Evolutionary conservation across 192 early-diverging fungal species (phyloP).

Genomic region (Podila clonocystis): DNA sequence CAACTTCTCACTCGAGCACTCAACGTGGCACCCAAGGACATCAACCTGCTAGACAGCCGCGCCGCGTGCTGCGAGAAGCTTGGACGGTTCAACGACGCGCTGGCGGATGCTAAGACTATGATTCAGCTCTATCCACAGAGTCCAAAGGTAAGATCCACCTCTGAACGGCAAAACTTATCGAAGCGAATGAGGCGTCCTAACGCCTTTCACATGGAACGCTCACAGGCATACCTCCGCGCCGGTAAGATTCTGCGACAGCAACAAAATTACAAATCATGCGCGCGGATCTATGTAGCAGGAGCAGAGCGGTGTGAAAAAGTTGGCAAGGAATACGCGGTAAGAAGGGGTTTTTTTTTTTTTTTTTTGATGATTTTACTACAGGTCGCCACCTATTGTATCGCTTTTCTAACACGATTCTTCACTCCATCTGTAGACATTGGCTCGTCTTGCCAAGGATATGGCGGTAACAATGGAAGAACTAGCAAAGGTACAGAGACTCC

Average conservation of each 20-base stretch:
- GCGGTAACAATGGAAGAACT: conserved; percentile 8
- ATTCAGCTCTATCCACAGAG: conserved; percentile 21
- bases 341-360: background rate
- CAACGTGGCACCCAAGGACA: conserved; percentile 29
- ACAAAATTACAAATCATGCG: conserved; percentile 25
- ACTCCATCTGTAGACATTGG: conserved; percentile 11
- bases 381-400: background rate
- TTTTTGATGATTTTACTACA: background rate
- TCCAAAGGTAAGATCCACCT: conserved; percentile 23
- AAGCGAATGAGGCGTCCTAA: background rate
- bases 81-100: conserved; percentile 16
- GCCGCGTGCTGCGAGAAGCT: conserved; percentile 36
- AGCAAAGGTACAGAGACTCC: conserved; percentile 19
- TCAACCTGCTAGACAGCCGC: conserved; percentile 45
- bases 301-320: conserved; percentile 30
- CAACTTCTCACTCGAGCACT: conserved; percentile 26
- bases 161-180: background rate
- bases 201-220: background rate
- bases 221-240: conserved; percentile 38
- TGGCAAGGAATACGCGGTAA: conserved; percentile 34
- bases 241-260: conserved; percentile 32
- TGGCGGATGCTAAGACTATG: conserved; percentile 35
- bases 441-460: conserved; percentile 24
- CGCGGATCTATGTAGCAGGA: conserved; percentile 34
- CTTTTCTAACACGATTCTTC: background rate